Evolutionary conservation across 352 stramenopile species (phyloP), one percentile per base, ranked within the genome.

Genomic region (Phytophthora multivora): DNA sequence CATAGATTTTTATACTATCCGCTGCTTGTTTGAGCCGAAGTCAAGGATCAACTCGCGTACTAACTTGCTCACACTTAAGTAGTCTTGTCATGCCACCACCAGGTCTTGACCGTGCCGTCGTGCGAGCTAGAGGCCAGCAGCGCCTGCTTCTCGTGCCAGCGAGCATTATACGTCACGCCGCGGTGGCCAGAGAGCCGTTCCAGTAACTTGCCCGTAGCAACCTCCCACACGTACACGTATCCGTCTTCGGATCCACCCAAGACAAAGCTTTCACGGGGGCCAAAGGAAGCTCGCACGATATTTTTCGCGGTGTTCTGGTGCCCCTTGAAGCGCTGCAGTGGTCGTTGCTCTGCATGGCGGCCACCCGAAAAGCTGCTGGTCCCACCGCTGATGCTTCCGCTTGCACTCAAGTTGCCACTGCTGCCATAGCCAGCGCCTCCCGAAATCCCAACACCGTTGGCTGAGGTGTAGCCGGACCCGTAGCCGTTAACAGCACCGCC

Each of bases 221-320:
- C 88, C 31, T 96, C 88, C 88, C 86, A 95, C n/a, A 94, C 83
- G 50, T 95, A 94, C 35, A 96, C 81, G 5, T 77, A 78, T 43
- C 85, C 88, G 47, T 96, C 88, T 53, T 96, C 86, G 0, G 88
- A 96, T 18, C 88, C 86, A 21, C 85, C 84, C 16, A 96, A 61
- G n/a, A 95, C 85, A 51, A 96, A 94, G 35, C 84, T 85, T 51
- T 96, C 86, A 8, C 85, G 79, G 2, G 88, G 88, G 8, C 88
- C 85, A 69, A 96, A 96, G 36, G 86, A 80, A 16, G 86, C 86
- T 4, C 88, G 86, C 13, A 95, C 84, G 19, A 95, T 78, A 60
- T 96, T 96, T 73, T 95, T 95, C 31, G 88, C 88, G 8, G 83
- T 96, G 55, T 95, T 96, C 63, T 95, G 86, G 49, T 96, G 88